A percentile compares a stretch with the other conserved stretches of the same genome.
Evolutionary conservation across 2,329 filamentous ascomycete species (phyloP).

Genomic region (Exophiala phaeomuriformis): DNA sequence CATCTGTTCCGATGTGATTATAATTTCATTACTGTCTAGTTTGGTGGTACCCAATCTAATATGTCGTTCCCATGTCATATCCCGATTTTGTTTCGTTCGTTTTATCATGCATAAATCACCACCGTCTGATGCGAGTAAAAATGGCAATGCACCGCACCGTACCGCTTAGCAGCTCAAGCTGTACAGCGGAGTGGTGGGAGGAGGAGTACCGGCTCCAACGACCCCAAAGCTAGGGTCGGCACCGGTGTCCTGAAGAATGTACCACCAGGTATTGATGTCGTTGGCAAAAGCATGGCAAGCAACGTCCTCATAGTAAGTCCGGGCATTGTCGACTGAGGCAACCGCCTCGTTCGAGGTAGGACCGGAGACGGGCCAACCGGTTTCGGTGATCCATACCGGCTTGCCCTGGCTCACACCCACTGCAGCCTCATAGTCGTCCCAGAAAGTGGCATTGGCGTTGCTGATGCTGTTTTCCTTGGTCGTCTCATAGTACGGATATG

Average conservation of each 20-base stretch:
- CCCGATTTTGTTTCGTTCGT: not conserved
- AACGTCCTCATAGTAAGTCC: constrained; percentile 57
- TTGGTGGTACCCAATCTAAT: no score
- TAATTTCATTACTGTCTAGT: no score
- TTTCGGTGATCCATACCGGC: constrained; percentile 58
- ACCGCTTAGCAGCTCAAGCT: constrained; percentile 32
- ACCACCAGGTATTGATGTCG: constrained; percentile 39
- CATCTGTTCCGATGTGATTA: no score
- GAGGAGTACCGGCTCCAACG: constrained; percentile 29
- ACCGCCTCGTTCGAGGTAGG: constrained; percentile 49
- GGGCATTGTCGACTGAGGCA: constrained; percentile 51
- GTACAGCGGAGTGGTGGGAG: constrained; percentile 34
- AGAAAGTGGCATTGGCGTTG: constrained; percentile 60
- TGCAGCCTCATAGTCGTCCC: constrained; percentile 57
- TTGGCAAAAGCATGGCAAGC: constrained; percentile 48
- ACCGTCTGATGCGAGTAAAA: not conserved
- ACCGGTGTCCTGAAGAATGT: constrained; percentile 35
- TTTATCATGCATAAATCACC: not conserved
- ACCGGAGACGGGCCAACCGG: constrained; percentile 57
- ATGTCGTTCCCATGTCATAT: not conserved
- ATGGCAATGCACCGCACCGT: not conserved
- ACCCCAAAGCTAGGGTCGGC: constrained; percentile 34
- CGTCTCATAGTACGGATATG: constrained; percentile 75
- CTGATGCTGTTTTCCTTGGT: constrained; percentile 49
- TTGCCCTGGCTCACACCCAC: constrained; percentile 51